Evolutionary conservation across 768 basidiomycete genomes (phyloP).

Genomic region (Lactifluus subvellereus): DNA sequence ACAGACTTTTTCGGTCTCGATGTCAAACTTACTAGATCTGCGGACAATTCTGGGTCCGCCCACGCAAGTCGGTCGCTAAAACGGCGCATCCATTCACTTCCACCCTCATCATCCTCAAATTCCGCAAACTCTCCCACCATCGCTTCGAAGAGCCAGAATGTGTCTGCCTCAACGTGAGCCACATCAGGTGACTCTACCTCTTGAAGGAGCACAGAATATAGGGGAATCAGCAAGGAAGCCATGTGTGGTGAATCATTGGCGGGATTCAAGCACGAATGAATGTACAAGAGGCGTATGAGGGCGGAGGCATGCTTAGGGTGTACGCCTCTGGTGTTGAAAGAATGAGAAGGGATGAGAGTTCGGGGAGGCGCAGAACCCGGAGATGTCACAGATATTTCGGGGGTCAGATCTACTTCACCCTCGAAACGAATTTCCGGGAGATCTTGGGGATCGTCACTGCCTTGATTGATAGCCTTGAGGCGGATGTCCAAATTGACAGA

Average conservation of each 20-base stretch:
- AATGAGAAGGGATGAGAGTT: slow-evolving; percentile 44
- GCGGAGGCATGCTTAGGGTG: slow-evolving; percentile 59
- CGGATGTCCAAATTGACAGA: slow-evolving; percentile 52
- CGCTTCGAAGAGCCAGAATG: slow-evolving; percentile 77
- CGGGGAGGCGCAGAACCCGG: slow-evolving; percentile 34
- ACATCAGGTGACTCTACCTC: slow-evolving; percentile 58
- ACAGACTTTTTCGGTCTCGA: neutral
- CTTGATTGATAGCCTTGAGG: slow-evolving; percentile 39
- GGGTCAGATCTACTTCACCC: slow-evolving; percentile 16
- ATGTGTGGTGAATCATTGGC: slow-evolving; percentile 62
- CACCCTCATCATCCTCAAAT: slow-evolving; percentile 63
- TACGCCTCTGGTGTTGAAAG: slow-evolving; percentile 40
- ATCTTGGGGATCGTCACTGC: slow-evolving; percentile 26
- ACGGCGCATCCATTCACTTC: slow-evolving; percentile 54
- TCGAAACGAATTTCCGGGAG: slow-evolving; percentile 40
- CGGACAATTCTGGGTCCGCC: slow-evolving; percentile 59
- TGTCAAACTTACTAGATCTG: slow-evolving; percentile 47
- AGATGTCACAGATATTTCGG: slow-evolving; percentile 35
- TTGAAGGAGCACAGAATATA: slow-evolving; percentile 56
- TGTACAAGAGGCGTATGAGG: slow-evolving; percentile 61
- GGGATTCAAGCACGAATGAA: slow-evolving; percentile 68
- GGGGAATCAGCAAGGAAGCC: slow-evolving; percentile 61
- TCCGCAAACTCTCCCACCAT: slow-evolving; percentile 69
- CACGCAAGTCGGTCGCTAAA: slow-evolving; percentile 54
- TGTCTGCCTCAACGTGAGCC: slow-evolving; percentile 69